Conservation (phyloP, 257 asterid genomes). For the Penstemon newberryi region DNA sequence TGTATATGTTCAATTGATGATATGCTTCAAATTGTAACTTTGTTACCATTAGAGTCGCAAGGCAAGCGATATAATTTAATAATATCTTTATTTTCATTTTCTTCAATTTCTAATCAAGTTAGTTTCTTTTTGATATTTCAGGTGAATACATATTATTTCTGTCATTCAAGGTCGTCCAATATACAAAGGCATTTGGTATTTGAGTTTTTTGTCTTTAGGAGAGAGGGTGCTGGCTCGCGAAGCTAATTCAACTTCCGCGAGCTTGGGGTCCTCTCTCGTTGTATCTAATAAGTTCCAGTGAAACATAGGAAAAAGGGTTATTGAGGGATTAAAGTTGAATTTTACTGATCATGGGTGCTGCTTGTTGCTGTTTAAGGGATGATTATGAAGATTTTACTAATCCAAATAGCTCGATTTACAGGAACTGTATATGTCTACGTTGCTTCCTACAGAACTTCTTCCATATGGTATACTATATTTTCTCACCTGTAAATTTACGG, state of each 20-base stretch:
- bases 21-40: background rate
- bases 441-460: slow-evolving; percentile 44
- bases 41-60: background rate
- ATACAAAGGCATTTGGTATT: slow-evolving; percentile 23
- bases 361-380: slow-evolving; percentile 63
- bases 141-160: slow-evolving; percentile 27
- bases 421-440: slow-evolving; percentile 60
- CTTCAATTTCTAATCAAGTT: slow-evolving; percentile 16
- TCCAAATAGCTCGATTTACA: slow-evolving; percentile 48
- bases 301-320: slow-evolving; percentile 12
- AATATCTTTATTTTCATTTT: background rate
- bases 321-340: background rate
- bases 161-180: background rate
- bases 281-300: slow-evolving; percentile 17
- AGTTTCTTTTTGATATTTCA: slow-evolving; percentile 27
- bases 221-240: slow-evolving; percentile 55
- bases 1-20: slow-evolving; percentile 18
- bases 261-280: slow-evolving; percentile 66
- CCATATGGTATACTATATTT: too few species aligned
- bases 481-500: too few species aligned
- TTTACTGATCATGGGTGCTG: slow-evolving; percentile 51
- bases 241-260: slow-evolving; percentile 36
- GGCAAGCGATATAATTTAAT: too few species aligned
- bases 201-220: too few species aligned
- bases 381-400: slow-evolving; percentile 53